phyloP scores from a whole-genome alignment of 441 rosid species.

The Kokia cookei region DNA sequence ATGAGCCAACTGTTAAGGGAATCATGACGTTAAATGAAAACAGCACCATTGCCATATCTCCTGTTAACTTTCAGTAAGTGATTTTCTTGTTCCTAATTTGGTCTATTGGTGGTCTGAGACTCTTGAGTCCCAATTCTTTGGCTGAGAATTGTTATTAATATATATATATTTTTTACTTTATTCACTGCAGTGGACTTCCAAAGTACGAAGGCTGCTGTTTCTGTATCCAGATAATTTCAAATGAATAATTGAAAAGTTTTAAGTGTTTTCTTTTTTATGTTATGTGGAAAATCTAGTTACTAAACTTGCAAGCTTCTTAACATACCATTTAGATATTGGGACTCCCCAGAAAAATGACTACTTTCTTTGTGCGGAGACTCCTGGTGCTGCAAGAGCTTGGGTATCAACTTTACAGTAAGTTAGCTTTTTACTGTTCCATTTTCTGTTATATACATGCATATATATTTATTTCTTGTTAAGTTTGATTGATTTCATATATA shows the following conservation, averaged over 20 bases:
- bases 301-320: conserved; percentile 36
- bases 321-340: conserved; percentile 63
- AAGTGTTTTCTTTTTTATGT: neutral
- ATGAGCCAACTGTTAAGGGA: conserved; percentile 81
- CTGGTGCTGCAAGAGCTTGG: conserved; percentile 97
- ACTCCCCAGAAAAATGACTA: conserved; percentile 92
- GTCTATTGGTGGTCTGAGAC: neutral
- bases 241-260: neutral
- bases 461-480: neutral
- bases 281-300: neutral
- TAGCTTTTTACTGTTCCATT: conserved; percentile 2
- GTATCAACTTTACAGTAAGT: conserved; percentile 91
- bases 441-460: neutral
- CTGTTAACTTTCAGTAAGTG: conserved; percentile 93
- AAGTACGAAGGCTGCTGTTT: conserved; percentile 94
- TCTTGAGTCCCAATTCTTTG: neutral
- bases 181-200: conserved; percentile 73
- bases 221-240: conserved; percentile 59
- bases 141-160: conserved; percentile 2
- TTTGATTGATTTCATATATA: neutral
- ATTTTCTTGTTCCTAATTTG: neutral
- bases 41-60: conserved; percentile 84
- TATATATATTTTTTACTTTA: neutral
- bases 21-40: conserved; percentile 71
- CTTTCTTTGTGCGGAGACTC: conserved; percentile 95